Evolutionary conservation across 441 rosid species (phyloP).

Genomic region (Theobroma grandiflorum): DNA sequence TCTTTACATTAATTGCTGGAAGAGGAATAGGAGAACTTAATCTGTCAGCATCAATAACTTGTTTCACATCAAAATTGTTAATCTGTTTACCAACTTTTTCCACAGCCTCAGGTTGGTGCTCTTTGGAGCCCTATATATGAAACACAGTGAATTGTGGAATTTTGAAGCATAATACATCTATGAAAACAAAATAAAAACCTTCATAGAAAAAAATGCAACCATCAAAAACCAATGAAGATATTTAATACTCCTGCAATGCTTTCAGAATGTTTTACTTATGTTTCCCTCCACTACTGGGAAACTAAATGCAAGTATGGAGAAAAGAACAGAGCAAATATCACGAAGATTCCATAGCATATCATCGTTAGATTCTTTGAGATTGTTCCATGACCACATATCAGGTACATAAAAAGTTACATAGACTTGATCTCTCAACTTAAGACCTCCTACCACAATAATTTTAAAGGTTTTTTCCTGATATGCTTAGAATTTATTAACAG

Average conservation of each 20-base stretch:
- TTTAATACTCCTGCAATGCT: constrained; percentile 1
- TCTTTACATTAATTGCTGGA: constrained; percentile 48
- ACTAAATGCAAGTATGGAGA: not conserved
- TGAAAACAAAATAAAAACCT: not conserved
- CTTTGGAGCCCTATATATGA: constrained; percentile 37
- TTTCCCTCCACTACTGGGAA: not conserved
- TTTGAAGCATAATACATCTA: constrained; percentile 4
- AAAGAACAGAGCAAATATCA: not conserved
- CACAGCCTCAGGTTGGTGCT: constrained; percentile 34
- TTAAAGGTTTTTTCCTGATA: not conserved
- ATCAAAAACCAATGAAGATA: not conserved
- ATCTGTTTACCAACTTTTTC: constrained; percentile 41
- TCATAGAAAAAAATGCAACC: constrained; percentile 8
- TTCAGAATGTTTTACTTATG: not conserved
- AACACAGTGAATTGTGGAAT: not conserved
- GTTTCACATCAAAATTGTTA: constrained; percentile 34
- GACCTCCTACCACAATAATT: not conserved
- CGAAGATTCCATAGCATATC: not conserved
- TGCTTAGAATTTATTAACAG: not conserved
- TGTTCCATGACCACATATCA: not conserved
- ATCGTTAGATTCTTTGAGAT: not conserved
- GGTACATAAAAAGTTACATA: not conserved
- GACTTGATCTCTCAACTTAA: not conserved
- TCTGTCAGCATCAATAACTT: constrained; percentile 34
- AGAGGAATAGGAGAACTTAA: constrained; percentile 71